These are phyloP conservation scores for Lomentospora prolificans DNA, from an alignment of 2,329 filamentous ascomycete species.

Conservation along the genomic window DNA sequence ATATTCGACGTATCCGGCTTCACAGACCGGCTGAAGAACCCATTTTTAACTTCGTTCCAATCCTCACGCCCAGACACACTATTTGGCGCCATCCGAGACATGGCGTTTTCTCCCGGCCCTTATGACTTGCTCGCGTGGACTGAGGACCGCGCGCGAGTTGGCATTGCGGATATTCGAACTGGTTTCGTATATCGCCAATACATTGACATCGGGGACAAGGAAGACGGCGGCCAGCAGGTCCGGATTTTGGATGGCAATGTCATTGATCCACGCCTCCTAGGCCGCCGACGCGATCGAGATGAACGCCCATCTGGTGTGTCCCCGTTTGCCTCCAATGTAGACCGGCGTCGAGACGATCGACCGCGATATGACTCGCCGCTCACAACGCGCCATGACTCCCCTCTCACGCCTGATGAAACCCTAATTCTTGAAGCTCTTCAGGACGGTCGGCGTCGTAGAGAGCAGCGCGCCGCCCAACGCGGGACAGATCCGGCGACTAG, in stretches of 20 bases:
- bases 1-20: constrained; percentile 54
- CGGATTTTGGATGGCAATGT: constrained; percentile 45
- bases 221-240: constrained; percentile 19
- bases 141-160: constrained; percentile 71
- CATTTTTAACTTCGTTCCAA: constrained; percentile 65
- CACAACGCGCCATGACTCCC: constrained; percentile 26
- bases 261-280: constrained; percentile 43
- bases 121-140: constrained; percentile 91
- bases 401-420: constrained; percentile 44
- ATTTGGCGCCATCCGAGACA: constrained; percentile 74
- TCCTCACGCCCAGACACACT: constrained; percentile 65
- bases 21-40: constrained; percentile 34
- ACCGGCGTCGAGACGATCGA: constrained; percentile 9
- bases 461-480: constrained; percentile 18
- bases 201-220: constrained; percentile 44
- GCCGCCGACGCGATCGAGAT: constrained; percentile 33
- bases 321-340: constrained; percentile 16
- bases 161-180: constrained; percentile 61
- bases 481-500: not conserved
- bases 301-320: constrained; percentile 17
- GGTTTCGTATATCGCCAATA: constrained; percentile 60
- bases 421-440: constrained; percentile 47
- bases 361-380: constrained; percentile 26
- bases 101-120: constrained; percentile 84
- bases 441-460: constrained; percentile 40